Evolutionary conservation across 306 rosid species (phyloP), one percentile per base, ranked within the genome.

Genomic region (Prosopis cineraria): DNA sequence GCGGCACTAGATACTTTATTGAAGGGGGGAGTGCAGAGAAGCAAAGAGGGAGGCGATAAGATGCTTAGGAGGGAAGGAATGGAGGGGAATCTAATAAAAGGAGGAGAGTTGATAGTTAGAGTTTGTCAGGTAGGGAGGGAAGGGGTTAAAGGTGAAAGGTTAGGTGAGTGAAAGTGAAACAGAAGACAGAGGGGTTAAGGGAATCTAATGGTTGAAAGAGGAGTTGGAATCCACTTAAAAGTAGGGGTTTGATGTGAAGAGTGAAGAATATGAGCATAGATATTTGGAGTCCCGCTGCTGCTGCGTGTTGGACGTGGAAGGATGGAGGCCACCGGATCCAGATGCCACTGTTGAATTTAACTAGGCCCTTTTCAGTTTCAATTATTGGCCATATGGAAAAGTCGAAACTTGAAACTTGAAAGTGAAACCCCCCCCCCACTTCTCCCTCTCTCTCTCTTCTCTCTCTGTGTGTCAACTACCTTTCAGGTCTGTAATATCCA

Each of bases 181-280:
- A 66, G 71, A 60, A 79, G 73, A 75, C 50, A 6, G 69, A 63
- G 75, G 71, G 70, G 11, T 3, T 19, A 55, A 56, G 76, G 79
- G 91, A 89, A 84, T 86, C 87, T 79, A 79, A 56, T 87, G 91
- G 94, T 91, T 95, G 98, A 87, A 91, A 50, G 94, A 90, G 87
- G 97, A 90, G 98, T 89, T 95, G 98, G 98, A 92, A 89, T 90
- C 98, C 98, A 92, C 98, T 91, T 41, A 73, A 85, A 92, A 80
- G 89, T 55, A 72, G 84, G 72, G 71, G 77, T 82, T 85, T 88
- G 87, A 86, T 82, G 87, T 74, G 91, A 80, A 82, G 87, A 81
- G 30, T 20, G n/a, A 65, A 36, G 70, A 65, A 65, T 37, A 83
- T 74, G 7, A 65, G 73, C 68, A 85, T 70, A 83, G 82, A 85